A percentile compares a stretch with the other conserved stretches of the same genome.
Evolutionary conservation across 1,284 basidiomycete genomes (phyloP).

Genomic region (Apiotrichum mycotoxinovorans): DNA sequence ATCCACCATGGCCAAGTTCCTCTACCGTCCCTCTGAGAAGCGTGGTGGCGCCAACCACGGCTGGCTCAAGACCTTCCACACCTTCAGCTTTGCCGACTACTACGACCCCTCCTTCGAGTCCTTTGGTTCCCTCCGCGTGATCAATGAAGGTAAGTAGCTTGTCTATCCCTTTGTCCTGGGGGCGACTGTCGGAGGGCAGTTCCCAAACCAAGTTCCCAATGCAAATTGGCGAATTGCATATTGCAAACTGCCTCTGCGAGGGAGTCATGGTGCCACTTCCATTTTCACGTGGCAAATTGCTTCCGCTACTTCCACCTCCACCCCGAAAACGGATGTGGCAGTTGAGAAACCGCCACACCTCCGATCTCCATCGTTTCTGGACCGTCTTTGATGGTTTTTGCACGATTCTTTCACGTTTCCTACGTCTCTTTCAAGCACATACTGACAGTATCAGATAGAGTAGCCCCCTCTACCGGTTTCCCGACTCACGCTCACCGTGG

Average conservation of each 20-base stretch:
- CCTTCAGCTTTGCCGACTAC: conserved; percentile 70
- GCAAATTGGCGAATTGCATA: too few relatives aligned
- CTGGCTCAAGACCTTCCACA: conserved; percentile 86
- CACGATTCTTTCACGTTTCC: too few relatives aligned
- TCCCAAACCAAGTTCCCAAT: too few relatives aligned
- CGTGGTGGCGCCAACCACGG: conserved; percentile 76
- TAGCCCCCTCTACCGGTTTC: conserved; percentile 64
- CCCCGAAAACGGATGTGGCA: too few relatives aligned
- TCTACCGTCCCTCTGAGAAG: conserved; percentile 59
- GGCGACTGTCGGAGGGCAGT: too few relatives aligned
- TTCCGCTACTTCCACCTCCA: too few relatives aligned
- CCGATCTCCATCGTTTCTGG: neutral
- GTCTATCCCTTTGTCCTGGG: too few relatives aligned
- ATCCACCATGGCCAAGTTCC: conserved; percentile 13
- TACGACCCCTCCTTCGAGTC: conserved; percentile 53
- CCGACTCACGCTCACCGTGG: conserved; percentile 78
- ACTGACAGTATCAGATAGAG: conserved; percentile 13
- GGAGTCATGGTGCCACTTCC: too few relatives aligned
- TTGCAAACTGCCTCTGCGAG: too few relatives aligned
- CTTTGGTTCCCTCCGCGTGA: conserved; percentile 53
- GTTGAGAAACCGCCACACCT: too few relatives aligned
- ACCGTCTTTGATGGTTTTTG: neutral
- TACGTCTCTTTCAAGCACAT: neutral
- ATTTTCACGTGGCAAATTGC: too few relatives aligned
- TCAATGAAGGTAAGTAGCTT: conserved; percentile 60